phyloP scores from a whole-genome alignment of 768 basidiomycete species.

The Psilocybe tampanensis region DNA sequence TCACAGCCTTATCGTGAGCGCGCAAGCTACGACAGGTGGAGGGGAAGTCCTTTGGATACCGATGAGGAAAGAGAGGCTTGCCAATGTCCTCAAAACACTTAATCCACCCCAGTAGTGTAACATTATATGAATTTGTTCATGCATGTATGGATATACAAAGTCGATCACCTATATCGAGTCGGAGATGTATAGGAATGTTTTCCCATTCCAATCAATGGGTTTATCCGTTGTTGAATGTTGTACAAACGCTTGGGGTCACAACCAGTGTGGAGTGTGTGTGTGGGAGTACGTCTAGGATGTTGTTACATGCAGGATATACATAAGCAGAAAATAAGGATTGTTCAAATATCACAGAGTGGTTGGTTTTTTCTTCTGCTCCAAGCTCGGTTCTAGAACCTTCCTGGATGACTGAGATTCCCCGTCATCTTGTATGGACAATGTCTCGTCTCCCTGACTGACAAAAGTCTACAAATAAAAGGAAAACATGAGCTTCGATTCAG shows the following conservation, averaged over 20 bases:
- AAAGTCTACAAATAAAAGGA: not conserved
- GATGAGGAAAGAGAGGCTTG: constrained; percentile 73
- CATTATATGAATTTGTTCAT: not conserved
- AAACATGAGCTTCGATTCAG: not conserved
- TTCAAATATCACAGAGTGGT: constrained; percentile 2
- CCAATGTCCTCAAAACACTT: constrained; percentile 39
- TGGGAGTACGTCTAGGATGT: not conserved
- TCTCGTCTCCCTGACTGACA: not conserved
- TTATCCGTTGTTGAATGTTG: not conserved
- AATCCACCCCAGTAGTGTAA: not conserved
- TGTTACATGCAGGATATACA: not conserved
- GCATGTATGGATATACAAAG: not conserved
- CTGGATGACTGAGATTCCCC: constrained; percentile 4
- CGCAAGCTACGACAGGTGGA: constrained; percentile 43
- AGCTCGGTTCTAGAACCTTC: constrained; percentile 8
- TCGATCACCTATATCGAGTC: not conserved
- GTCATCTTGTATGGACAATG: constrained; percentile 13
- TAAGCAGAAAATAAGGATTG: not conserved
- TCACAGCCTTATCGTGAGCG: constrained; percentile 76
- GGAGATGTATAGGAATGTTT: no score
- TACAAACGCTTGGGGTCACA: not conserved
- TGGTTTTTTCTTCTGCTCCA: not conserved
- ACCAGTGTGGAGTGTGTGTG: constrained; percentile 1
- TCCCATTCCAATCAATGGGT: not conserved
- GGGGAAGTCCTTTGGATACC: constrained; percentile 87